Base-by-base conservation (phyloP, 441 rosid genomes). In the Raphanus hybrid region DNA sequence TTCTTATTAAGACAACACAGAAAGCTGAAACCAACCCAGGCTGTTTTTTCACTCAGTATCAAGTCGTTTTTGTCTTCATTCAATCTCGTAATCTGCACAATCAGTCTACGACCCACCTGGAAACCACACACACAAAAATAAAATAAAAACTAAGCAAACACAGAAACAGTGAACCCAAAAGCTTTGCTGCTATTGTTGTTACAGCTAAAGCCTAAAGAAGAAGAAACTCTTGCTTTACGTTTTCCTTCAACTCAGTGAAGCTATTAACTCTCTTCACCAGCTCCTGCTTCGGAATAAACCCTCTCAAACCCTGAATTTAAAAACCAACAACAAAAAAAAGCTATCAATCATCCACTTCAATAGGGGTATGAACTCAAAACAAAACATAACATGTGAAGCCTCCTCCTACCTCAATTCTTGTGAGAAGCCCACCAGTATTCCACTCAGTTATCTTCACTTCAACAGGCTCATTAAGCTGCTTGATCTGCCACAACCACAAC, bases 381-480 rank as follows among this genome's bases (percentile, higher is more conserved):
- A n/a, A n/a, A 65, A 26, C 52, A 18, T 0, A 60, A 65, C 70
- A 70, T 5, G 29, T 16, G 50, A 81, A 14, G 3, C 82, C 45
- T 4, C 34, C 4, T 4, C 34, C 48, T 52, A 94, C 98, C 94
- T 95, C 99, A 68, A 95, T 88, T 78, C 99, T 80, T 1, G 98
- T 88, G 26, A 95, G 88, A 59, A 91, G 90, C 6, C 98, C 99
- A 29, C 96, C 97, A 11, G 98, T 90, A 73, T 91, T 91, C 99
- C 99, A 92, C 84, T 92, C 92, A 34, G 88, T 86, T 59, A 95
- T 86, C 82, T 86, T 85, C 63, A 92, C 93, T 86, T 91, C 91
- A 64, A 92, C 81, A 62, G 99, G 94, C 75, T 91, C 91, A 78
- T 88, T 83, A 52, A 94, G 82, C 63, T 92, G 90, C 79, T 90